Evolutionary conservation across 768 basidiomycete genomes (phyloP).

Genomic region (Porpolomopsis calyptriformis): DNA sequence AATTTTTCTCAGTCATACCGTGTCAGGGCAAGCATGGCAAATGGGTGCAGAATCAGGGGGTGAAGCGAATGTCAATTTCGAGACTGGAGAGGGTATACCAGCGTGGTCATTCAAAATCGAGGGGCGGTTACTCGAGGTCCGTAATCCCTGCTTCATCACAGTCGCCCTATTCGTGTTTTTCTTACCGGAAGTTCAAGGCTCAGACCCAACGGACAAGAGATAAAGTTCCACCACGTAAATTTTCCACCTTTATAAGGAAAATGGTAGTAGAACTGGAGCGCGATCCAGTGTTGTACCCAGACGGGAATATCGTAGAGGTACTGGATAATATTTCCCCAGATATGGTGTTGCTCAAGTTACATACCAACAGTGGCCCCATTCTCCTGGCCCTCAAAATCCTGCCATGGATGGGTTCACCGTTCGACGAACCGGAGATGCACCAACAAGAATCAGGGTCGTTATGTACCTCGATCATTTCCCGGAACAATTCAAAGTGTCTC

Average conservation of each 20-base stretch:
- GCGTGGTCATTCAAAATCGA: slow-evolving; percentile 85
- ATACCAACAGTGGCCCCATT: slow-evolving; percentile 47
- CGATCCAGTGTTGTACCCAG: slow-evolving; percentile 69
- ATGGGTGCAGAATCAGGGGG: slow-evolving; percentile 38
- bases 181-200: slow-evolving; percentile 18
- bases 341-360: neutral
- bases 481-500: slow-evolving; percentile 70
- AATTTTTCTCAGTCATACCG: slow-evolving; percentile 80
- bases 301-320: slow-evolving; percentile 87
- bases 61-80: slow-evolving; percentile 41
- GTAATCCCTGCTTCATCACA: no score
- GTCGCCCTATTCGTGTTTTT: no score
- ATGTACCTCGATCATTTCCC: slow-evolving; percentile 81
- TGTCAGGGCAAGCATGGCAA: slow-evolving; percentile 83
- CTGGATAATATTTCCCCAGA: neutral
- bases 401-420: slow-evolving; percentile 81
- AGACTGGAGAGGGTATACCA: slow-evolving; percentile 82
- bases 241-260: slow-evolving; percentile 75
- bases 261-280: slow-evolving; percentile 84
- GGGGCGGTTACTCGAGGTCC: slow-evolving; percentile 73
- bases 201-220: slow-evolving; percentile 56
- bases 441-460: slow-evolving; percentile 72
- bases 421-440: slow-evolving; percentile 66
- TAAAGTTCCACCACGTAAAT: slow-evolving; percentile 56
- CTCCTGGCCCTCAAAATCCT: slow-evolving; percentile 44